These are phyloP conservation scores for Ceratobasidium sp. DNA, from an alignment of 1,284 basidiomycete genomes.

Conservation along the genomic window DNA sequence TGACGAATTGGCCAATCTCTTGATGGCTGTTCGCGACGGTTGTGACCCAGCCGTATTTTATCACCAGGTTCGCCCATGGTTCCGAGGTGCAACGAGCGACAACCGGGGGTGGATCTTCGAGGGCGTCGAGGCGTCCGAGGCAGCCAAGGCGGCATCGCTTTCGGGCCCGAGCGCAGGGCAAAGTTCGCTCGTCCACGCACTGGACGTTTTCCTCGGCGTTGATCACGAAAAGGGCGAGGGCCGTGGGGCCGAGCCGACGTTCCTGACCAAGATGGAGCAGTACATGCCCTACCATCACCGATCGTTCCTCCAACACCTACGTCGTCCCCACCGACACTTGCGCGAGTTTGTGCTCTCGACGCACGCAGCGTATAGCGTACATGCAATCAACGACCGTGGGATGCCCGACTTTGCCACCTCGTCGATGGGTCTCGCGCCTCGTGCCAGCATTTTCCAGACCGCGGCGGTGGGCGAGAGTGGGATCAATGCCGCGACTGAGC, in stretches of 20 bases:
- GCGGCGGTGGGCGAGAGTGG: conserved; percentile 43
- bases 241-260: conserved; percentile 56
- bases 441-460: conserved; percentile 34
- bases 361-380: conserved; percentile 24
- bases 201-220: conserved; percentile 87
- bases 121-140: conserved; percentile 65
- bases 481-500: conserved; percentile 39
- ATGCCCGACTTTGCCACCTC: conserved; percentile 50
- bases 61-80: conserved; percentile 88
- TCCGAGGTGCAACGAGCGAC: conserved; percentile 79
- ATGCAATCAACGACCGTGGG: conserved; percentile 17
- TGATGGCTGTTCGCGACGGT: conserved; percentile 70
- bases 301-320: conserved; percentile 83
- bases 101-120: conserved; percentile 81
- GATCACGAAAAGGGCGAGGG: conserved; percentile 59
- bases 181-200: conserved; percentile 67
- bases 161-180: conserved; percentile 92
- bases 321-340: conserved; percentile 62
- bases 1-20: conserved; percentile 64
- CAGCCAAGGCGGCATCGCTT: conserved; percentile 60
- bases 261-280: conserved; percentile 80
- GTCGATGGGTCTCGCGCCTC: conserved; percentile 41
- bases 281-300: conserved; percentile 96
- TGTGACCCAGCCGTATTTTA: conserved; percentile 87
- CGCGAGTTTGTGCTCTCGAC: conserved; percentile 56